Base-by-base conservation (phyloP, 495 filamentous ascomycete species). In the Aspergillus leporis region DNA sequence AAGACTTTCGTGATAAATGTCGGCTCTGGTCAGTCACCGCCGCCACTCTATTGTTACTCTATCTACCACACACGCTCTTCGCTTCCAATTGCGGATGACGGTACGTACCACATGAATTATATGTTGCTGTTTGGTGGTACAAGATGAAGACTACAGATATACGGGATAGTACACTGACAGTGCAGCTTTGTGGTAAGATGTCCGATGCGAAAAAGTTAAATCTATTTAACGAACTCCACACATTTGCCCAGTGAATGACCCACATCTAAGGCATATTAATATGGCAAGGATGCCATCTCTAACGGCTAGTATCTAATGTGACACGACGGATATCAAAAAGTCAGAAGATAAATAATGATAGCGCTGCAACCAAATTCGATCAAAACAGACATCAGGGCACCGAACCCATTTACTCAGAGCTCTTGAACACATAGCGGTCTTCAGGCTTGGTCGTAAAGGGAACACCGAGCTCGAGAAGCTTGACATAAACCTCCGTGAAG, bases 401-500 rank as follows among this genome's bases (percentile, higher is more conserved):
- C 14, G 38, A 10, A 60, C 47, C 10, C 34, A 14, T 61, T 66
- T 76, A 78, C 66, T 79, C 75, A 41, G 80, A 83, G 61, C 83
- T 74, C 85, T 93, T 95, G 82, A 98, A 93, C 65, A 78, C 78
- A 75, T 81, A 87, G 62, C 83, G 78, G 58, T 85, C 85, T 63
- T 88, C 84, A 71, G 89, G 80, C 61, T 82, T 81, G 66, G 72
- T 83, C 64, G 82, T 72, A 67, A 98, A 98, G 14, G 94, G 93
- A 53, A 98, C 94, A 66, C 94, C 94, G 5, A 96, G 85, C 83
- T 98, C 94, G 58, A 98, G 90, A 21, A 98, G 84, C 81, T 87
- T 94, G 67, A 81, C 74, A 55, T 90, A 79, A 52, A 87, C 93
- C 9, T 87, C 85, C 7, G 85, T 70, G 77, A 98, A 98, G 68